Evolutionary conservation across 2,329 filamentous ascomycete genomes (phyloP).

Genomic region (Cladosporium halotolerans): DNA sequence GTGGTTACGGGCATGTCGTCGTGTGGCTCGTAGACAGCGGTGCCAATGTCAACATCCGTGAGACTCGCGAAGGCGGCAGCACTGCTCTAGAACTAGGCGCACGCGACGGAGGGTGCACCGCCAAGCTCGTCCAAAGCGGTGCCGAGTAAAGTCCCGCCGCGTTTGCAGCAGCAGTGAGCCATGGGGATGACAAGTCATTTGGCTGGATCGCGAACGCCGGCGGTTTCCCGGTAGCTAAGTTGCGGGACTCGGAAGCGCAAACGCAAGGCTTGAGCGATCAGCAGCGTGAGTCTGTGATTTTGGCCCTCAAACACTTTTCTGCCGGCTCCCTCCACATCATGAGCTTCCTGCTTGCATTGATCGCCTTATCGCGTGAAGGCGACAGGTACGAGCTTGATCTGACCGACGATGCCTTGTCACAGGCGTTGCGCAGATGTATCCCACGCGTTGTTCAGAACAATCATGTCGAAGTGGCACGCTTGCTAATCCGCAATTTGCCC

Average conservation of each 20-base stretch:
- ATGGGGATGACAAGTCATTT: slow-evolving; percentile 9
- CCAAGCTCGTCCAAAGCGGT: neutral
- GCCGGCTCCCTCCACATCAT: neutral
- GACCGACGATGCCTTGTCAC: neutral
- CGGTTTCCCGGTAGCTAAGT: neutral
- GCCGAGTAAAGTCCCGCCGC: slow-evolving; percentile 12
- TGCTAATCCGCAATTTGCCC: too few species aligned
- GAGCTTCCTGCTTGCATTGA: neutral
- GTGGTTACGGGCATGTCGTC: slow-evolving; percentile 10
- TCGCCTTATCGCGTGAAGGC: neutral
- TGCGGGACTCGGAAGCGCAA: too few species aligned
- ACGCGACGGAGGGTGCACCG: too few species aligned
- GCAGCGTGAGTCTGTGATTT: neutral
- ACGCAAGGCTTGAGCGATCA: too few species aligned
- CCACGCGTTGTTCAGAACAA: too few species aligned
- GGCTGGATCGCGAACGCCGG: slow-evolving; percentile 6
- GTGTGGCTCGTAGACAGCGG: slow-evolving; percentile 11
- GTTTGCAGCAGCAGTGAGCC: slow-evolving; percentile 10
- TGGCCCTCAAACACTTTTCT: neutral
- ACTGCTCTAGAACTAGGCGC: too few species aligned
- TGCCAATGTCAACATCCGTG: neutral
- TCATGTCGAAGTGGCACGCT: too few species aligned
- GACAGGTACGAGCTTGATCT: slow-evolving; percentile 6
- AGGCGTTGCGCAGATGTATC: too few species aligned
- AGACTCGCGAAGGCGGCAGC: too few species aligned